Evolutionary conservation across 352 stramenopile genomes (phyloP), one percentile per base, ranked within the genome.

Genomic region (Phytopythium chamaehyphon): DNA sequence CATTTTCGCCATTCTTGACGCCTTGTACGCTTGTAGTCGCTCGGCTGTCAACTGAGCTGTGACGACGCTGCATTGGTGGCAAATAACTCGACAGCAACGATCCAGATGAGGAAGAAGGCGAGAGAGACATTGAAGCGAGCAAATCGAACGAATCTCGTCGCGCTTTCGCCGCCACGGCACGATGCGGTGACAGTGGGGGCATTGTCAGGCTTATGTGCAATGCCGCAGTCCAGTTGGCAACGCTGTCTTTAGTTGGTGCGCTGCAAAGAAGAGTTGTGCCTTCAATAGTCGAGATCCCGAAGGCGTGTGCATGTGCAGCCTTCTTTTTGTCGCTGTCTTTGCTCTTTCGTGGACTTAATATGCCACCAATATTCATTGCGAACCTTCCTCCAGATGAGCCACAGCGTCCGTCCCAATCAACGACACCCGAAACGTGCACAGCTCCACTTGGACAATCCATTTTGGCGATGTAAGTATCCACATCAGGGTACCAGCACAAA

Each of bases 401-500:
- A 7, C 87, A 60, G 49, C 72, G 79, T 10, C 79, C 82, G n/a
- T 71, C 71, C 82, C 82, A 92, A 23, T 90, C 76, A 2, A 47
- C 43, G 21, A 90, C 71, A 3, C 76, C 72, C 0, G 73, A 62
- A 7, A 90, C 77, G 26, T 92, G 82, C 3, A 89, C 66, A 11
- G 89, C 76, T 1, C 79, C 82, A 8, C 61, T 82, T 0, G 82
- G 82, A 9, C 54, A 54, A 38, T 76, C 59, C 21, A 78, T 66
- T 19, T 82, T 64, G 26, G 61, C 51, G 2, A 65, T 68, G 47
- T 75, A 92, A 7, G 69, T 66, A 55, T 92, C 76, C 11, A 72
- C 76, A 51, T 88, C 72, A 22, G 83, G 73, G 60, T 88, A 92
- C 78, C 82, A 92, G 62, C 82, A 90, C 1, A 92, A 55, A 14